These are phyloP conservation scores for Colletotrichum liaoningense DNA, from an alignment of 2,329 filamentous ascomycete genomes.

Conservation along the genomic window DNA sequence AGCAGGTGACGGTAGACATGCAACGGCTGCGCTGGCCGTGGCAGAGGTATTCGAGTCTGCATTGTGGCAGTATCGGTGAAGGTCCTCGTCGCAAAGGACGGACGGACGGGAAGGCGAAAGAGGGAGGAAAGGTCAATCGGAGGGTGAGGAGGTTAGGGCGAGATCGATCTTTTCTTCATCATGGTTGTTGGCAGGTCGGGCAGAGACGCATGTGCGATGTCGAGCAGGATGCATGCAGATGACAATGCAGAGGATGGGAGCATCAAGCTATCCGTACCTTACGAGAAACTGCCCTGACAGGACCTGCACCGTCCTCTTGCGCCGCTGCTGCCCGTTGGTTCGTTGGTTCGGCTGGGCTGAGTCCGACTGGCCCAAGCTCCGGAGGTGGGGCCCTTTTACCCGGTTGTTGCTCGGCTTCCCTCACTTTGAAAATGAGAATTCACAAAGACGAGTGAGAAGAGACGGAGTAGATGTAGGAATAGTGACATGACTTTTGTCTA, in stretches of 20 bases:
- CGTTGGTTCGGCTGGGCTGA: not conserved
- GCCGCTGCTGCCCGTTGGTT: not conserved
- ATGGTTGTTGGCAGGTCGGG: constrained; percentile 1
- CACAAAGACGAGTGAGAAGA: too few relatives aligned
- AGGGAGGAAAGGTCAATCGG: not conserved
- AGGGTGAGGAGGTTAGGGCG: not conserved
- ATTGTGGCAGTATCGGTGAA: not conserved
- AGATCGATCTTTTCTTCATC: not conserved
- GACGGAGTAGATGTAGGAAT: too few relatives aligned
- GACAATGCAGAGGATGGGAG: constrained; percentile 1
- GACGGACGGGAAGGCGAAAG: too few relatives aligned
- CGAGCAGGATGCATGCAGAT: constrained; percentile 33
- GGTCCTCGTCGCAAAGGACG: not conserved
- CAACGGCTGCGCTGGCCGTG: constrained; percentile 46
- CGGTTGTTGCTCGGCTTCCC: too few relatives aligned
- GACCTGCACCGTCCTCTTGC: not conserved
- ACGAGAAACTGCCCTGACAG: not conserved
- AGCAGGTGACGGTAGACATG: constrained; percentile 70
- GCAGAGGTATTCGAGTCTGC: constrained; percentile 45
- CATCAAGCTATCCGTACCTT: not conserved
- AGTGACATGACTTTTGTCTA: too few relatives aligned
- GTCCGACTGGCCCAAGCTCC: constrained; percentile 19
- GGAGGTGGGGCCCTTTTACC: not conserved
- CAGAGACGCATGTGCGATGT: constrained; percentile 30
- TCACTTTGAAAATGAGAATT: too few relatives aligned